These are phyloP conservation scores for Austroboletus niveus DNA, from an alignment of 1,284 basidiomycete species.

Conservation along the genomic window DNA sequence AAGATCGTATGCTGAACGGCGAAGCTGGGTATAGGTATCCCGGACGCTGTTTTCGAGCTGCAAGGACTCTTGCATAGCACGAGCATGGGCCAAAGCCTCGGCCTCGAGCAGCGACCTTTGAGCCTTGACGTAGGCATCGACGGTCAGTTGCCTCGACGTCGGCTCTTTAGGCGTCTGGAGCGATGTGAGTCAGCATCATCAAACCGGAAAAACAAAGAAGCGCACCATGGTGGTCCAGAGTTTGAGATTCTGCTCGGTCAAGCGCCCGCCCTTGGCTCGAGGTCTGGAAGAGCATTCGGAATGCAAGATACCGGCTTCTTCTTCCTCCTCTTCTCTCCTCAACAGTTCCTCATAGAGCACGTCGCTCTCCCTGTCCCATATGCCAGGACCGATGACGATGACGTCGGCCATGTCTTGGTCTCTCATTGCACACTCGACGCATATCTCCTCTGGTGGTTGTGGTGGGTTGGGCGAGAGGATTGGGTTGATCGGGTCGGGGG, in stretches of 20 bases:
- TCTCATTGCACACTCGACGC: constrained; percentile 98
- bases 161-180: constrained; percentile 77
- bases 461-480: constrained; percentile 50
- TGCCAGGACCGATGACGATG: constrained; percentile 78
- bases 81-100: constrained; percentile 69
- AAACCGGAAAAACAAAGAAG: constrained; percentile 15
- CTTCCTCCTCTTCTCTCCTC: constrained; percentile 71
- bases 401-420: constrained; percentile 99
- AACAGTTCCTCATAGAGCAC: constrained; percentile 77
- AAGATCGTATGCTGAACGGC: constrained; percentile 71
- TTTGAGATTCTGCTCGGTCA: constrained; percentile 82
- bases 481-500: constrained; percentile 57
- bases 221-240: constrained; percentile 85
- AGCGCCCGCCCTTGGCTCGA: constrained; percentile 60
- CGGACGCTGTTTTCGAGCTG: constrained; percentile 71
- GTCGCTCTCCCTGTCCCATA: constrained; percentile 93
- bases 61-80: constrained; percentile 73
- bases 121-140: constrained; percentile 67
- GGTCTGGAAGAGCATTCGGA: constrained; percentile 54
- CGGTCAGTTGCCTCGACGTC: constrained; percentile 68
- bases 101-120: constrained; percentile 72
- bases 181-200: background rate
- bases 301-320: constrained; percentile 44
- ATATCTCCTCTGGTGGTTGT: constrained; percentile 74
- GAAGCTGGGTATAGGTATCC: constrained; percentile 73